Conservation (phyloP, 768 basidiomycete species). For the Trametes cinnabarina region DNA sequence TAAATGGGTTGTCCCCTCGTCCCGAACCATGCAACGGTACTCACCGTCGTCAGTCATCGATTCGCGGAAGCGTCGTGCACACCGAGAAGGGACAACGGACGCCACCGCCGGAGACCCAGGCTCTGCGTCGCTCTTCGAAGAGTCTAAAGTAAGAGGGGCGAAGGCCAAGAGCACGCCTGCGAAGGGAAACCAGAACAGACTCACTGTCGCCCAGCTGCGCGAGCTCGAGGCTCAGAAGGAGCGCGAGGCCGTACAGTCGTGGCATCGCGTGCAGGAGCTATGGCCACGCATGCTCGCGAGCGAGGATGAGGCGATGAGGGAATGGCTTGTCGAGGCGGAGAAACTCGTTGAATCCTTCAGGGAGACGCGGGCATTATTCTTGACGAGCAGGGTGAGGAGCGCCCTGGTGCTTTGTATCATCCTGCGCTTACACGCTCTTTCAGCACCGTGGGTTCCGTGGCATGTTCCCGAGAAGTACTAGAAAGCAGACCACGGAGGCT, state of each 20-base stretch:
- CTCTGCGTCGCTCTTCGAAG: slow-evolving; percentile 60
- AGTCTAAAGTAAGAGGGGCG: slow-evolving; percentile 37
- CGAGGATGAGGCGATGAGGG: slow-evolving; percentile 52
- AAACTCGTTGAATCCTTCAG: slow-evolving; percentile 86
- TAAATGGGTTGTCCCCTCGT: slow-evolving; percentile 34
- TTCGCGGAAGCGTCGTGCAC: slow-evolving; percentile 26
- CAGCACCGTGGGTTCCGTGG: slow-evolving; percentile 51
- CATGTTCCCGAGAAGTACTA: slow-evolving; percentile 57
- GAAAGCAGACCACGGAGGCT: slow-evolving; percentile 45
- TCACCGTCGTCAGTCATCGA: slow-evolving; percentile 33
- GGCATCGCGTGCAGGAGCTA: slow-evolving; percentile 56
- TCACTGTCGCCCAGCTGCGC: slow-evolving; percentile 57
- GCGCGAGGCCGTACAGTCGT: slow-evolving; percentile 58
- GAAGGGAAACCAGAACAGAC: slow-evolving; percentile 41
- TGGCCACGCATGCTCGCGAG: slow-evolving; percentile 55
- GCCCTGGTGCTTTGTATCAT: too few species aligned
- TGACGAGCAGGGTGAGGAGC: slow-evolving; percentile 63
- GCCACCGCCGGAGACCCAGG: slow-evolving; percentile 24
- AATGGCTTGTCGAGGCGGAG: slow-evolving; percentile 85
- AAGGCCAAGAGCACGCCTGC: slow-evolving; percentile 38
- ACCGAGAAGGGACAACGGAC: slow-evolving; percentile 18
- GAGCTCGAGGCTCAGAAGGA: slow-evolving; percentile 67
- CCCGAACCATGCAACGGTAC: background rate
- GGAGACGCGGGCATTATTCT: slow-evolving; percentile 81
- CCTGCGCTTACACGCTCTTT: too few species aligned